Evolutionary conservation across 225 moss, liverwort and hornwort genomes (phyloP).

Genomic region (Asterella californica): DNA sequence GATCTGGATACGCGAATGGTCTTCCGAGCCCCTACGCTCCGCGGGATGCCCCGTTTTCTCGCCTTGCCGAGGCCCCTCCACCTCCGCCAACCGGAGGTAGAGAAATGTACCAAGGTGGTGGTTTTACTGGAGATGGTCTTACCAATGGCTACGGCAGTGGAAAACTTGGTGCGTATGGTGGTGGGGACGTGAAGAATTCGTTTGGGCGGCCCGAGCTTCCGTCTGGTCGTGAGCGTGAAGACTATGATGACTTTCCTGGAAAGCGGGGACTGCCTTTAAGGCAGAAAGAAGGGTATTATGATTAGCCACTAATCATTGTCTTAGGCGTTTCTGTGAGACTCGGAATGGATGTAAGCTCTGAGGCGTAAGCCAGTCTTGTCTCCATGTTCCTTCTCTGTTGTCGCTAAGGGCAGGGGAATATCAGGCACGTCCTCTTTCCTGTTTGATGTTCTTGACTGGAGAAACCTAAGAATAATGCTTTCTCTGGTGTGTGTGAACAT

Average conservation of each 20-base stretch:
- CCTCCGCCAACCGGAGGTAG: conserved; percentile 36
- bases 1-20: conserved; percentile 68
- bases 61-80: conserved; percentile 82
- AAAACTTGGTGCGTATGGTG: conserved; percentile 54
- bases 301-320: conserved; percentile 20
- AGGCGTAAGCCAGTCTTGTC: conserved; percentile 21
- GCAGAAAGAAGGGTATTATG: conserved; percentile 47
- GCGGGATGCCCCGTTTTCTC: conserved; percentile 88
- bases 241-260: conserved; percentile 78
- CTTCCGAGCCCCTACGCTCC: conserved; percentile 42
- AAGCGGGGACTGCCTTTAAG: conserved; percentile 81
- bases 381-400: background rate
- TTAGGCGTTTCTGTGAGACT: background rate
- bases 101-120: conserved; percentile 48
- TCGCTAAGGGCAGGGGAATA: background rate
- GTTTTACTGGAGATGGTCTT: conserved; percentile 53
- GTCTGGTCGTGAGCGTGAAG: conserved; percentile 32
- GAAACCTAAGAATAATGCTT: background rate
- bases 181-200: conserved; percentile 59
- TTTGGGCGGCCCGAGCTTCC: conserved; percentile 52
- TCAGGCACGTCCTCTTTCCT: background rate
- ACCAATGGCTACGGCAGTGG: conserved; percentile 49
- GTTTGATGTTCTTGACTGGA: background rate
- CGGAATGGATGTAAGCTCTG: conserved; percentile 15
- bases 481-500: conserved; percentile 3